A percentile compares a stretch with the other conserved stretches of the same genome.
Evolutionary conservation across 345 rosid genomes (phyloP).

Genomic region (Gynandropsis gynandra): DNA sequence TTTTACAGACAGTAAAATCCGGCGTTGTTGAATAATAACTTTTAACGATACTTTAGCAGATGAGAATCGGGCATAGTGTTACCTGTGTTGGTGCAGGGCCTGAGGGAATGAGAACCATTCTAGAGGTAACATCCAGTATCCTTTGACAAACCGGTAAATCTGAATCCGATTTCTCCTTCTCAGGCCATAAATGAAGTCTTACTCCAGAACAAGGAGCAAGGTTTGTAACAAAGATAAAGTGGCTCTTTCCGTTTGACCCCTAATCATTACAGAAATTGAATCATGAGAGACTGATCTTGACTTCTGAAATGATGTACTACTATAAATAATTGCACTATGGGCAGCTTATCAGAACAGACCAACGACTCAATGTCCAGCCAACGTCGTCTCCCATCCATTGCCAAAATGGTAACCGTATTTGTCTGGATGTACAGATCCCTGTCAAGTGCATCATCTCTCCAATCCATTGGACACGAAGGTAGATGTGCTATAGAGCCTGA

Average conservation of each 20-base stretch:
- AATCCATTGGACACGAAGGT: slow-evolving; percentile 52
- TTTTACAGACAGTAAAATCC: slow-evolving; percentile 6
- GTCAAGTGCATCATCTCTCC: slow-evolving; percentile 90
- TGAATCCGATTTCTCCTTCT: slow-evolving; percentile 48
- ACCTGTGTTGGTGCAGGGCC: slow-evolving; percentile 96
- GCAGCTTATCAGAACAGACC: slow-evolving; percentile 44
- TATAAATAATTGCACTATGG: slow-evolving; percentile 20
- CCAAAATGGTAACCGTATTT: slow-evolving; percentile 82
- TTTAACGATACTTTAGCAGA: slow-evolving; percentile 5
- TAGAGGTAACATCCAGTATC: slow-evolving; percentile 77
- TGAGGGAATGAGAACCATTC: slow-evolving; percentile 93
- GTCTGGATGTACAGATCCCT: slow-evolving; percentile 81
- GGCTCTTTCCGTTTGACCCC: slow-evolving; percentile 77
- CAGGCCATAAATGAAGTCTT: slow-evolving; percentile 94
- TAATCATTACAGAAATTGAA: slow-evolving; percentile 31
- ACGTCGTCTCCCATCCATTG: slow-evolving; percentile 98
- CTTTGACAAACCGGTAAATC: slow-evolving; percentile 49
- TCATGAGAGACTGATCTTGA: slow-evolving; percentile 18
- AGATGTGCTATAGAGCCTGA: slow-evolving; percentile 50
- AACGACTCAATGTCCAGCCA: slow-evolving; percentile 86
- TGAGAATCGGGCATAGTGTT: slow-evolving; percentile 13
- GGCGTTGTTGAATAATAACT: slow-evolving; percentile 1
- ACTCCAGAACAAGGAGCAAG: slow-evolving; percentile 92
- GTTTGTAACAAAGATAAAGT: slow-evolving; percentile 91
- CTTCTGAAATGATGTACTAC: slow-evolving; percentile 12